Evolutionary conservation across 1,284 basidiomycete genomes (phyloP), one percentile per base, ranked within the genome.

Genomic region (Erythrobasidium hasegawianum): DNA sequence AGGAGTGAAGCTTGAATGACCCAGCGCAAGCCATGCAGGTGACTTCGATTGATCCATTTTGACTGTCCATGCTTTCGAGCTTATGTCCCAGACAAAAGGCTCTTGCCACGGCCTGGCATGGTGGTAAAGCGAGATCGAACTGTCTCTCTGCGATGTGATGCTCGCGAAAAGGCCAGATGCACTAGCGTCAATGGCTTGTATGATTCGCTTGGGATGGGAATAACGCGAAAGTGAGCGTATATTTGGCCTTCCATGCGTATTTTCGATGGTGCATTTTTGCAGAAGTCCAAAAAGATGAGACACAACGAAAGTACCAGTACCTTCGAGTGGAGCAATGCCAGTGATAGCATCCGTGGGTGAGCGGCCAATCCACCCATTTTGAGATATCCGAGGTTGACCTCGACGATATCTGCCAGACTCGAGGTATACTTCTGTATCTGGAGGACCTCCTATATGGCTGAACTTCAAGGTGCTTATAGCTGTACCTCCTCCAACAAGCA

Each of bases 281-380:
- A 65, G 20, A n/a, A 65, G 38, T 5, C 62, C 62, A 26, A 55
- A 65, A 16, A 57, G 53, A 27, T 65, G 62, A 1, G 55, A 57
- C 9, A 65, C 55, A 20, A 65, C 18, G 38, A 65, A 57, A 11
- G 57, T 56, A 1, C 33, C 49, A 11, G 62, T 58, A 4, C 56
- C 56, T 10, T 39, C 56, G 1, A 58, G 47, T 16, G 50, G 54
- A 14, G 62, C 18, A 10, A 65, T 49, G 10, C 55, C 56, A n/a
- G 62, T 65, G 20, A 65, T 65, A 20, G 47, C 56, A 39, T 65
- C 62, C n/a, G 62, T 58, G 1, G 55, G 27, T 16, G 41, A 50
- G 14, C 62, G 54, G 10, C 62, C 62, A 43, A 65, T 41, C 62
- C 62, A 58, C 8, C 33, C 43, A n/a, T 33, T 57, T 53, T 24